A percentile compares a stretch with the other conserved stretches of the same genome.
Conservation (phyloP, 2,329 filamentous ascomycete genomes). For the Aspergillus fijiensis region DNA sequence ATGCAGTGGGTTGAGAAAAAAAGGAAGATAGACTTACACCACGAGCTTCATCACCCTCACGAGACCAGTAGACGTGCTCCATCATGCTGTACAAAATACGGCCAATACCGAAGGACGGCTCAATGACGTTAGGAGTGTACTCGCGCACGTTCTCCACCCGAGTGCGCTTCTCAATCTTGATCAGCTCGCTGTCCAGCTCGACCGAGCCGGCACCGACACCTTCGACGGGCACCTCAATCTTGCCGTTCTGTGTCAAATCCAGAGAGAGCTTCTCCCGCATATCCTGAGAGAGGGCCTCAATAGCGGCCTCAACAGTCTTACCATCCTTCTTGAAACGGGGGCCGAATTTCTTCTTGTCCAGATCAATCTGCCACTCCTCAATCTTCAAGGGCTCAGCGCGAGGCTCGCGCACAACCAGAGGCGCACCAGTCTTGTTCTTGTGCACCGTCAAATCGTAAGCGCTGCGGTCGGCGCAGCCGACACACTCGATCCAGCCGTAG, state of each 20-base stretch:
- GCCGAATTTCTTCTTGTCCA: conserved; percentile 95
- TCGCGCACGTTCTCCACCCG: conserved; percentile 81
- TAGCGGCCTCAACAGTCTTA: conserved; percentile 76
- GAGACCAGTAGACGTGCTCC: conserved; percentile 94
- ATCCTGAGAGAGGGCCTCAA: conserved; percentile 74
- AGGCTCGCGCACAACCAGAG: conserved; percentile 80
- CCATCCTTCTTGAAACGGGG: conserved; percentile 94
- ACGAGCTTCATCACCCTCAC: conserved; percentile 78
- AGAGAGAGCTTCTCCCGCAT: conserved; percentile 76
- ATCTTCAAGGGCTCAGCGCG: conserved; percentile 74
- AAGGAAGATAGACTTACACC: conserved; percentile 62
- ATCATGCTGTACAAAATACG: conserved; percentile 89
- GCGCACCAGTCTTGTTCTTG: conserved; percentile 84
- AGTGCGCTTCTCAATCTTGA: conserved; percentile 81
- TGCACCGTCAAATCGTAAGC: conserved; percentile 94
- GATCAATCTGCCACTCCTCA: conserved; percentile 82
- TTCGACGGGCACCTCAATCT: conserved; percentile 73
- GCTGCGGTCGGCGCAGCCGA: conserved; percentile 92
- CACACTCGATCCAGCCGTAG: conserved; percentile 97
- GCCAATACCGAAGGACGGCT: conserved; percentile 96
- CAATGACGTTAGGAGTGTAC: conserved; percentile 93
- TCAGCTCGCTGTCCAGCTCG: conserved; percentile 73
- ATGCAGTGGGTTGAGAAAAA: neutral
- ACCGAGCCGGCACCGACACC: conserved; percentile 68
- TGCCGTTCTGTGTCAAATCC: conserved; percentile 70